Evolutionary conservation across 345 rosid genomes (phyloP), one percentile per base, ranked within the genome.

Genomic region (Eucalyptus guilfoylei): DNA sequence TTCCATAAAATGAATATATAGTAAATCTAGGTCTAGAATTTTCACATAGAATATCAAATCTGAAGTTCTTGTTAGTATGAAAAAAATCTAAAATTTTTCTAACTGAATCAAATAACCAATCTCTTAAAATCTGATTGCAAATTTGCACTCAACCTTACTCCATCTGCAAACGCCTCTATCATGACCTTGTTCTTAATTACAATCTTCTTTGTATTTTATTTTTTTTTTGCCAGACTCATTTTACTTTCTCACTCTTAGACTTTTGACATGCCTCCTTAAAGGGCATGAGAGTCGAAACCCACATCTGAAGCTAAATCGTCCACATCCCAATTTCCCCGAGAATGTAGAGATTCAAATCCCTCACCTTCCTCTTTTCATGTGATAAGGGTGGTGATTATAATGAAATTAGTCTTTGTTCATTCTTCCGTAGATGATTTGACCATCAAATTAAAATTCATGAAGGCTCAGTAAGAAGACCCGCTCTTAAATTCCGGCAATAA

Each of bases 251-350:
- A 21, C 26, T 52, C 26, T 52, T 52, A 52, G 5, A 52, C 26
- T 21, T 52, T 21, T 21, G 26, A 52, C 1, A 52, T 52, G 2
- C 0, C 2, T 21, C 2, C 0, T 52, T 52, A 52, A 0, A 52
- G 5, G 5, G 1, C 11, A 8, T 21, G 26, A 21, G 11, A 8
- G 5, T 52, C 58, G 1, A 52, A 52, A 52, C 4, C 2, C 5
- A 52, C 1, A 8, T 0, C 0, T 52, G 1, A 52, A 52, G 1
- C 26, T 52, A 52, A 52, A 52, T 52, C 0, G 26, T 52, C 5
- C 2, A 4, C 11, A 52, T 52, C 26, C 10, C 58, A 52, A 52
- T 52, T 11, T 19, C 5, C 2, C 58, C 2, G 2, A 52, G 2
- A 52, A 19, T 52, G 11, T 52, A 4, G 2, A 19, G 11, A 19